Evolutionary conservation across 2,329 filamentous ascomycete species (phyloP).

Genomic region (Botryotinia globosa): DNA sequence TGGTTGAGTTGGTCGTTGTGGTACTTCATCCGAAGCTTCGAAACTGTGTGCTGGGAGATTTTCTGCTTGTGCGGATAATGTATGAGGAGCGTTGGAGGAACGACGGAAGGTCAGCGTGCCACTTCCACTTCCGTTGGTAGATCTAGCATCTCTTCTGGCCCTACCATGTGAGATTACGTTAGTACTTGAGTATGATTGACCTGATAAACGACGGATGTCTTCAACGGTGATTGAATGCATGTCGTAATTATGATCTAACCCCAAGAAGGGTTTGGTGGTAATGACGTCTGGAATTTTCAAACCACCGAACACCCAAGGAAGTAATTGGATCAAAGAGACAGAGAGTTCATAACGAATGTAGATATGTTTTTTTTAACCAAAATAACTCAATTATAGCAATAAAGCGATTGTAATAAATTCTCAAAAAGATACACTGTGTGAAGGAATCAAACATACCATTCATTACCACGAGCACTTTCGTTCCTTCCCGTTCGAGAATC

Average conservation of each 20-base stretch:
- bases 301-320: neutral
- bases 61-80: slow-evolving; percentile 33
- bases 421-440: neutral
- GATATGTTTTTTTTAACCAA: neutral
- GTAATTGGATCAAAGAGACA: neutral
- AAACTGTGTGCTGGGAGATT: slow-evolving; percentile 25
- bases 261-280: neutral
- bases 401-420: neutral
- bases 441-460: slow-evolving; percentile 58
- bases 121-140: slow-evolving; percentile 45
- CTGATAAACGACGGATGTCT: neutral
- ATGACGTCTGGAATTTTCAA: slow-evolving; percentile 3
- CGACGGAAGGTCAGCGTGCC: slow-evolving; percentile 61
- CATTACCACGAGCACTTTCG: slow-evolving; percentile 53
- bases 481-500: slow-evolving; percentile 51
- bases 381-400: neutral
- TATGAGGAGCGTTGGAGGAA: slow-evolving; percentile 55
- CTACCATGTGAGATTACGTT: slow-evolving; percentile 39
- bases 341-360: neutral
- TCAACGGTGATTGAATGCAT: neutral
- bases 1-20: slow-evolving; percentile 41
- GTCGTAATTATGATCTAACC: neutral
- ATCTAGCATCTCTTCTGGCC: slow-evolving; percentile 57
- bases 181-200: neutral
- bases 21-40: slow-evolving; percentile 32